Evolutionary conservation across 169 alveolate species (phyloP).

Genomic region (Cytauxzoon felis): DNA sequence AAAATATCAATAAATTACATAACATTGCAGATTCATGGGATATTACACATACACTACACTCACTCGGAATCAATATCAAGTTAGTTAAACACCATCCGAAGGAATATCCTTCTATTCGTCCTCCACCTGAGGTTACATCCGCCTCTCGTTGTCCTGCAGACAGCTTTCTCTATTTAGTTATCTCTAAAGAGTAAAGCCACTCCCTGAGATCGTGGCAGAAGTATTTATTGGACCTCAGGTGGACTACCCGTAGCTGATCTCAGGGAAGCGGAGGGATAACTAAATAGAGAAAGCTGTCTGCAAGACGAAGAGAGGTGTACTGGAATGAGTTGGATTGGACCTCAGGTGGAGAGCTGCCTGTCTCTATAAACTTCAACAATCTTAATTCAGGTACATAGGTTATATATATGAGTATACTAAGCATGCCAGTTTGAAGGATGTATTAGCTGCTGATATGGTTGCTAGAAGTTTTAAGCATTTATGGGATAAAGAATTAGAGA

Average conservation of each 20-base stretch:
- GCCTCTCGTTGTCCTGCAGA: too few species aligned
- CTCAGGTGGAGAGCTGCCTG: too few species aligned
- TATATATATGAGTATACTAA: slow-evolving; percentile 59
- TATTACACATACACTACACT: slow-evolving; percentile 56
- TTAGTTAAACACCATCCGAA: slow-evolving; percentile 16
- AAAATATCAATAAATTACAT: slow-evolving; percentile 42
- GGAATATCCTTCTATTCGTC: slow-evolving; percentile 5
- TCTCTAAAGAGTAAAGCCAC: too few species aligned
- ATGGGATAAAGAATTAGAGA: slow-evolving; percentile 35
- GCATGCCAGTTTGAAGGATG: slow-evolving; percentile 32
- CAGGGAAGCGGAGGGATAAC: too few species aligned
- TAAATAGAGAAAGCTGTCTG: too few species aligned
- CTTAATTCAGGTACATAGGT: slow-evolving; percentile 47
- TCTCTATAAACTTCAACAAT: slow-evolving; percentile 27
- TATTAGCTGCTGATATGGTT: slow-evolving; percentile 43
- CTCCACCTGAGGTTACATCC: too few species aligned
- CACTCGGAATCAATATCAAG: slow-evolving; percentile 71
- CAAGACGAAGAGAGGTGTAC: too few species aligned
- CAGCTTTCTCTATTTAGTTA: too few species aligned
- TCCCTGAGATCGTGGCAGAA: too few species aligned
- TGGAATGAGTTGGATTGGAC: too few species aligned
- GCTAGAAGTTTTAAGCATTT: slow-evolving; percentile 48
- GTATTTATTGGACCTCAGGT: too few species aligned
- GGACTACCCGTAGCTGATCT: too few species aligned
- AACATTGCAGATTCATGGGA: slow-evolving; percentile 68